Percentiles rank a stretch among this genome's conserved stretches.
phyloP scores from a whole-genome alignment of 345 rosid species.

The Acer campestre region DNA sequence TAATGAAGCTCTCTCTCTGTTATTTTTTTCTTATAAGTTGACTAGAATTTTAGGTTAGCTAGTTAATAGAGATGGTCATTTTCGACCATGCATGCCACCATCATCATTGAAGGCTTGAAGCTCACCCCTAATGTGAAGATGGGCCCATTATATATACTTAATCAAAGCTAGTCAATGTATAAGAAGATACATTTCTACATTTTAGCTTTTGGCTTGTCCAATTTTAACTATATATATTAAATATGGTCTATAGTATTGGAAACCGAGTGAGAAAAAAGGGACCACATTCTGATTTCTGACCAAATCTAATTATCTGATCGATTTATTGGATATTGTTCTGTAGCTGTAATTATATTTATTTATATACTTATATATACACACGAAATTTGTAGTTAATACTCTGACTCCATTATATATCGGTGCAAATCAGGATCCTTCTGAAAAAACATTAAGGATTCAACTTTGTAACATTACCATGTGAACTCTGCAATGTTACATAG shows the following conservation, averaged over 20 bases:
- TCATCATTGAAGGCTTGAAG: constrained; percentile 1
- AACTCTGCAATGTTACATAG: too few relatives aligned
- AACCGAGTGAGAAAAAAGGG: not conserved
- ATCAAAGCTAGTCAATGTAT: not conserved
- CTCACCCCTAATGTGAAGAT: not conserved
- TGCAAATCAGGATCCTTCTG: too few relatives aligned
- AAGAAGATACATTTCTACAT: not conserved
- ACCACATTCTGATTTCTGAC: not conserved
- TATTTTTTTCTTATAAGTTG: not conserved
- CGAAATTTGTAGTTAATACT: too few relatives aligned
- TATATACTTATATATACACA: too few relatives aligned
- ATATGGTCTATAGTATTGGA: not conserved
- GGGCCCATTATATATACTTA: not conserved
- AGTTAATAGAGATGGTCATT: not conserved
- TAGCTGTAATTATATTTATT: too few relatives aligned
- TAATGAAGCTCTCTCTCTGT: not conserved
- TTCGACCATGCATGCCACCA: not conserved
- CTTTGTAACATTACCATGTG: too few relatives aligned
- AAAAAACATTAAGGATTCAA: too few relatives aligned
- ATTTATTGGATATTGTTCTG: not conserved
- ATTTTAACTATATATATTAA: not conserved
- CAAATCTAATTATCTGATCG: not conserved
- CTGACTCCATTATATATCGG: too few relatives aligned
- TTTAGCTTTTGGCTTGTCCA: not conserved
- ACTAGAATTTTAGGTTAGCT: not conserved